Base-by-base conservation (phyloP, 208 protist species). In the Giardia muris region DNA sequence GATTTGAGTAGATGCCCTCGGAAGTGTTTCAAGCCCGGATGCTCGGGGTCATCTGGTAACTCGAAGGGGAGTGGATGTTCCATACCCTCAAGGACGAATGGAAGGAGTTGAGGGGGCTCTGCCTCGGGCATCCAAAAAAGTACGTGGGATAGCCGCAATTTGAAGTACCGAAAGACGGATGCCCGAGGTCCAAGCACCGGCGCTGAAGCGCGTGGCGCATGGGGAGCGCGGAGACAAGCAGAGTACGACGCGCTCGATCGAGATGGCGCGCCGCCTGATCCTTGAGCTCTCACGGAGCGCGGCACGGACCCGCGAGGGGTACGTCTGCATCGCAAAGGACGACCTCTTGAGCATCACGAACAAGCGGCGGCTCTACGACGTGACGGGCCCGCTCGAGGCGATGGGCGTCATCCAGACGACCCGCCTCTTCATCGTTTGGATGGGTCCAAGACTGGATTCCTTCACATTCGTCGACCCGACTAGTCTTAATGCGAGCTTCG, bases 321-420 rank as follows among this genome's bases (percentile, higher is more conserved):
- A 90, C n/a, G 87, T 90, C 4, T 90, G 87, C 45, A 47, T 90
- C 0, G 87, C 42, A 4, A 90, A 90, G 45, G 87, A 90, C 2
- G 87, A 90, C 1, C n/a, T 90, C 19, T 47, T 90, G 2, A 90
- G n/a, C 2, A 90, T 90, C 30, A 90, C 87, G 42, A 90, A 90
- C 43, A 90, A 90, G 48, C n/a, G 87, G n/a, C 46, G 87, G 43
- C 44, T 90, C n/a, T 90, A 90, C n/a, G 87, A 90, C 45, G 87
- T 90, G 2, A 90, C 87, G 42, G 87, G 87, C 1, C 87, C 87
- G 4, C 45, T 90, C 4, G 87, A 90, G 45, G 87, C 87, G 42
- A 90, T 90, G 87, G 87, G 87, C 30, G 2, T 90, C 30, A 90
- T 90, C 45, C 1, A 90, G 43, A 47, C 87, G 0, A 90, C 87